These are phyloP conservation scores for Cryptococcus sp. DNA, from an alignment of 1,284 basidiomycete genomes.

Conservation along the genomic window DNA sequence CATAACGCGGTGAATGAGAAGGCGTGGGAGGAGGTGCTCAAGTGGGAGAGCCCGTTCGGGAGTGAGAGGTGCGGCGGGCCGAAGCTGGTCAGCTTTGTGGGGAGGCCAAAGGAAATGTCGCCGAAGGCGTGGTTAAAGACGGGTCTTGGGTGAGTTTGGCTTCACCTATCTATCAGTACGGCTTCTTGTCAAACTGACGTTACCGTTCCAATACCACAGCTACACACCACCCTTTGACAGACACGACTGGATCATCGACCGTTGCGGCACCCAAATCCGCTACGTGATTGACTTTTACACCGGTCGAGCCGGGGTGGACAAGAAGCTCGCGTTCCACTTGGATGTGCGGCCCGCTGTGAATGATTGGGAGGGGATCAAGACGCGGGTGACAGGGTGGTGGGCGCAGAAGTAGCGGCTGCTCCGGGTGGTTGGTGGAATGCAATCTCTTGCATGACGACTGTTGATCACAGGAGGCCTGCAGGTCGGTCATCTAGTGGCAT, in stretches of 20 bases:
- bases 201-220: conserved; percentile 50
- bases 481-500: no score
- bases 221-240: conserved; percentile 94
- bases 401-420: not conserved
- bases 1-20: conserved; percentile 99
- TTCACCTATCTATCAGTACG: not conserved
- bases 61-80: conserved; percentile 75
- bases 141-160: conserved; percentile 70
- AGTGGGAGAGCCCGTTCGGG: conserved; percentile 81
- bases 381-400: conserved; percentile 54
- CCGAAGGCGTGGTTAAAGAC: conserved; percentile 79
- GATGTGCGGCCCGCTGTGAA: conserved; percentile 93
- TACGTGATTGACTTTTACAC: conserved; percentile 99
- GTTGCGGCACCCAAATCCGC: conserved; percentile 79
- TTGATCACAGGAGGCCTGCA: no score
- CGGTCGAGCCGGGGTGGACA: conserved; percentile 59
- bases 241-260: conserved; percentile 95
- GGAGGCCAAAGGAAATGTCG: conserved; percentile 56
- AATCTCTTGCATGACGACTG: no score
- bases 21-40: conserved; percentile 84
- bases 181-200: not conserved
- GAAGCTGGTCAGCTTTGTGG: conserved; percentile 50
- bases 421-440: no score
- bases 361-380: conserved; percentile 79
- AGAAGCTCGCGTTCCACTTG: conserved; percentile 70